These are phyloP conservation scores for Trichosporon coremiiforme DNA, from an alignment of 1,284 basidiomycete genomes.

Conservation along the genomic window DNA sequence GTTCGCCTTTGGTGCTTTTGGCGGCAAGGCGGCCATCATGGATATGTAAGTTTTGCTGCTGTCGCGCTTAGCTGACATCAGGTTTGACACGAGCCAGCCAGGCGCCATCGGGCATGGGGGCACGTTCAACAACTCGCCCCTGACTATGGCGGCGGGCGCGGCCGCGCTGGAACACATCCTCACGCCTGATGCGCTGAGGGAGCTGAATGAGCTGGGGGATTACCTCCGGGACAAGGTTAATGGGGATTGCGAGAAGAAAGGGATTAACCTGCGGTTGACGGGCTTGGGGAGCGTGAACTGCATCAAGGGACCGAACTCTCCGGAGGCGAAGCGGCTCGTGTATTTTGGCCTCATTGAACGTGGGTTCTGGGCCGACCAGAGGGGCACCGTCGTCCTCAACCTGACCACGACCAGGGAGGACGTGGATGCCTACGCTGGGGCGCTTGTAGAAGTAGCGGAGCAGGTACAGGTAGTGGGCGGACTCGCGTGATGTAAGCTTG, in stretches of 20 bases:
- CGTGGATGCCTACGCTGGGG: constrained; percentile 26
- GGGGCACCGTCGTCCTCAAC: constrained; percentile 31
- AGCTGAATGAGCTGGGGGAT: constrained; percentile 37
- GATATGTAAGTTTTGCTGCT: constrained; percentile 31
- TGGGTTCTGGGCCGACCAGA: constrained; percentile 37
- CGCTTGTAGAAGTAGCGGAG: constrained; percentile 18
- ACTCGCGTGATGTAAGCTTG: neutral
- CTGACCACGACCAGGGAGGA: constrained; percentile 22
- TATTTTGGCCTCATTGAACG: constrained; percentile 34
- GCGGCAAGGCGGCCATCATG: constrained; percentile 42
- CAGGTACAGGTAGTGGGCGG: neutral
- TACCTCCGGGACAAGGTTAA: constrained; percentile 32
- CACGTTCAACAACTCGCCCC: constrained; percentile 45
- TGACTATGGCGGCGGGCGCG: constrained; percentile 41
- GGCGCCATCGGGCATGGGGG: constrained; percentile 34
- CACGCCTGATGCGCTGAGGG: constrained; percentile 30
- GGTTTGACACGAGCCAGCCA: constrained; percentile 36
- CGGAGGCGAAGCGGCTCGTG: constrained; percentile 23
- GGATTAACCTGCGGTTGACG: constrained; percentile 28
- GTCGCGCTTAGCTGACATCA: constrained; percentile 17
- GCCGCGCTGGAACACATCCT: constrained; percentile 35
- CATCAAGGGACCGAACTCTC: constrained; percentile 32
- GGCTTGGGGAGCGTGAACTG: constrained; percentile 44
- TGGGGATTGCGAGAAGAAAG: constrained; percentile 16
- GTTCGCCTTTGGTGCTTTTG: constrained; percentile 44